Conservation (phyloP, 352 stramenopile species). For the Pythium insidiosum region DNA sequence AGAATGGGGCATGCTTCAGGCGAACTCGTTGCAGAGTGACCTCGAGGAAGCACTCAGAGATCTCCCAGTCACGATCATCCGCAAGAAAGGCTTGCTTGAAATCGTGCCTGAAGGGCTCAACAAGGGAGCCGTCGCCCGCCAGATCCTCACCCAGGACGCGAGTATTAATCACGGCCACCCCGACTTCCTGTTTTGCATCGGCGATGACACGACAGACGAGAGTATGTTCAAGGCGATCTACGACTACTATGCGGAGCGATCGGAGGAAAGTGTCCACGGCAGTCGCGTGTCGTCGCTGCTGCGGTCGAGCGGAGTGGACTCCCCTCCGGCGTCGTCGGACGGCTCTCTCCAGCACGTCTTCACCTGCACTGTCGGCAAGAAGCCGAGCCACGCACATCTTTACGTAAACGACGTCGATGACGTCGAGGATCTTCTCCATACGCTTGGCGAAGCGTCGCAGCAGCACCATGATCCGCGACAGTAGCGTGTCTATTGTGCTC, state of each 20-base stretch:
- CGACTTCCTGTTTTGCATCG: constrained; percentile 96
- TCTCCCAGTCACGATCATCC: constrained; percentile 66
- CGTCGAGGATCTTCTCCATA: constrained; percentile 74
- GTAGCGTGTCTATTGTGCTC: too few species aligned
- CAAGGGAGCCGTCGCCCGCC: constrained; percentile 95
- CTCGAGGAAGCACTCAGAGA: constrained; percentile 73
- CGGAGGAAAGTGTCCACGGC: constrained; percentile 73
- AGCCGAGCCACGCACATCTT: constrained; percentile 83
- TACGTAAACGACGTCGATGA: constrained; percentile 89
- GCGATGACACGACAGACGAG: constrained; percentile 96
- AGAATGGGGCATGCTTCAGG: constrained; percentile 95
- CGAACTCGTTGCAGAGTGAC: constrained; percentile 89
- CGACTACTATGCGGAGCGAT: constrained; percentile 85
- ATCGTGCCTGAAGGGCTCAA: constrained; percentile 93
- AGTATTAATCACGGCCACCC: constrained; percentile 69
- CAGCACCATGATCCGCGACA: too few species aligned
- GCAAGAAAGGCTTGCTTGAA: constrained; percentile 92
- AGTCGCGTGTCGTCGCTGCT: constrained; percentile 9
- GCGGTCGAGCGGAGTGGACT: constrained; percentile 15
- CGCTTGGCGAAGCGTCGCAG: constrained; percentile 23
- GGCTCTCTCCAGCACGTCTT: constrained; percentile 80
- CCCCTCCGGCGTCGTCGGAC: constrained; percentile 22
- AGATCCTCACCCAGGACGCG: constrained; percentile 88
- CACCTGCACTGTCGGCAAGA: constrained; percentile 90
- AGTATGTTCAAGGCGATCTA: constrained; percentile 96